Percentiles rank a stretch among this genome's conserved stretches.
Conservation (phyloP, 78 protist species). For the Dictyostelium capitatum region DNA sequence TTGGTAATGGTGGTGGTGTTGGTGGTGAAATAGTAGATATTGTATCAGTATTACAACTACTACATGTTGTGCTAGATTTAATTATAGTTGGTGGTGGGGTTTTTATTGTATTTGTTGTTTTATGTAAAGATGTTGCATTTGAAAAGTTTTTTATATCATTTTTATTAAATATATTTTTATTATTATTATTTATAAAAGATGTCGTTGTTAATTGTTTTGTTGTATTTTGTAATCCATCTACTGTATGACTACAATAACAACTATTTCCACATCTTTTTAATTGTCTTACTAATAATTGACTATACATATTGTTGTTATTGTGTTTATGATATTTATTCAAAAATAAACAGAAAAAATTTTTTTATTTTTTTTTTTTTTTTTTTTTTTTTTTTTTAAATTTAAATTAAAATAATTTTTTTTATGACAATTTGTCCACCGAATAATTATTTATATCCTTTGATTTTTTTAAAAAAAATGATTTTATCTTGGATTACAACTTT, state of each 20-base stretch:
- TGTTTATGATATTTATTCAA: no score
- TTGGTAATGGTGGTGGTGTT: background rate
- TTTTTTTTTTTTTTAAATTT: no score
- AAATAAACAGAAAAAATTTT: no score
- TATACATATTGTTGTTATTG: background rate
- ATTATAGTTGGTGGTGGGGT: background rate
- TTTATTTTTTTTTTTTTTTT: no score
- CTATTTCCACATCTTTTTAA: background rate
- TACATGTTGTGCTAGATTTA: background rate
- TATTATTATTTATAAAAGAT: background rate
- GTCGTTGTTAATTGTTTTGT: background rate
- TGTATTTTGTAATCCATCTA: background rate
- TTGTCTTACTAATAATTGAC: background rate
- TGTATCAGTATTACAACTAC: background rate
- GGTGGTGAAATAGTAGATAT: background rate
- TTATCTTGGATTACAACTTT: no score
- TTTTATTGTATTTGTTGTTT: background rate
- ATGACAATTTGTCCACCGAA: no score
- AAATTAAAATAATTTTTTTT: no score
- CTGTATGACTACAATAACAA: background rate
- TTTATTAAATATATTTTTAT: background rate
- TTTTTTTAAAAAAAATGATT: no score
- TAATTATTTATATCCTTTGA: no score
- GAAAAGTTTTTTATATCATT: background rate
- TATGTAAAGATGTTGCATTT: background rate